Evolutionary conservation across 805 yeast genomes (phyloP), one percentile per base, ranked within the genome.

Genomic region (Sugiyamaella lignohabitans): DNA sequence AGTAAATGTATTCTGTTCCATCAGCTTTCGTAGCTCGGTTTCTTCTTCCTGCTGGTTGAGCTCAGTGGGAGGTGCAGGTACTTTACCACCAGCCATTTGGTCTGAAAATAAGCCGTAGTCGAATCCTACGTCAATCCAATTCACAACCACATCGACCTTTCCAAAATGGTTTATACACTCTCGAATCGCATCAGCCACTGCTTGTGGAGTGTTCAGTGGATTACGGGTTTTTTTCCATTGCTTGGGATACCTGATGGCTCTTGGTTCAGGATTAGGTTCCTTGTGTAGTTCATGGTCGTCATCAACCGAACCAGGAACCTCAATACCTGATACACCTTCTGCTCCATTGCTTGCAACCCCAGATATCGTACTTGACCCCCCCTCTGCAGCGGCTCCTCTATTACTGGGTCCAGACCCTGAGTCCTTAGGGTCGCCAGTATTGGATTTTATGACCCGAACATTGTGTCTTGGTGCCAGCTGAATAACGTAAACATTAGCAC

Each of bases 1-100:
- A n/a, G 61, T 59, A 17, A 55, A 30, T 17, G 58, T 44, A 42
- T 60, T 61, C 29, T 52, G 53, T 45, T 59, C 60, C 39, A 60
- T 50, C 50, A 59, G 59, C 16, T 47, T 47, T 5, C 60, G 52
- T 16, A 59, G 45, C 14, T 55, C 61, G 35, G 45, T 47, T 29
- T 58, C 63, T 5, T 55, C 59, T 42, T 56, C 42, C 19, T 35
- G 20, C 6, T 35, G 20, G 6, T 30, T 11, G 21, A 42, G 3
- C 8, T 44, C 43, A 20, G 40, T 16, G 16, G 22, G 22, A 14
- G 32, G 17, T 2, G 44, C 32, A 8, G 32, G 32, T 8, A 27
- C 14, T 14, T 32, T 43, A 17, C 24, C 22, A n/a, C 23, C 17
- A 29, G 52, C 59, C 42, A 59, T 62, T 45, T 53, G 47, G 14